Evolutionary conservation across 345 rosid species (phyloP).

Genomic region (Lepidium africanum): DNA sequence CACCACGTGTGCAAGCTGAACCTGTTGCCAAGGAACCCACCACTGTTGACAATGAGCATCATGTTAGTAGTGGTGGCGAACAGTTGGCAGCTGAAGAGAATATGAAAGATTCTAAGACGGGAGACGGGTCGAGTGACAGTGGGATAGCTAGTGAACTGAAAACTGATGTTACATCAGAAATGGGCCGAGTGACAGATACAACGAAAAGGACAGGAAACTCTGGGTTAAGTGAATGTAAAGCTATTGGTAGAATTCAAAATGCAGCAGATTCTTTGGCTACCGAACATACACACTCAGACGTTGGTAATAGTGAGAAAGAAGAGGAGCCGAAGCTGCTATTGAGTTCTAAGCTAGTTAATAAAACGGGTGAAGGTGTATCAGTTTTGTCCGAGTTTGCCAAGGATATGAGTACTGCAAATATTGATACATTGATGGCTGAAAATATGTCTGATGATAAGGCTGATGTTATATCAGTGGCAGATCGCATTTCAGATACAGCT

Average conservation of each 20-base stretch:
- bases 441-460: conserved; percentile 17
- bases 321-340: conserved; percentile 19
- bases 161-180: background rate
- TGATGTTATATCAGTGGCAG: background rate
- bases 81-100: conserved; percentile 26
- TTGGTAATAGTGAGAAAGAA: conserved; percentile 26
- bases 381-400: conserved; percentile 10
- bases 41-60: conserved; percentile 29
- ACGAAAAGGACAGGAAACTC: background rate
- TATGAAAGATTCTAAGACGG: conserved; percentile 12
- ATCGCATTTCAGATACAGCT: background rate
- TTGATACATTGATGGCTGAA: conserved; percentile 2
- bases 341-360: conserved; percentile 24
- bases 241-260: conserved; percentile 10
- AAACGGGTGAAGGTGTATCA: conserved; percentile 13
- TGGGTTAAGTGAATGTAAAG: conserved; percentile 24
- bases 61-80: conserved; percentile 7
- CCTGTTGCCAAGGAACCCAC: conserved; percentile 24
- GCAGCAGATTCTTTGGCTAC: conserved; percentile 22
- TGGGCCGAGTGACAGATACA: background rate
- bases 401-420: background rate
- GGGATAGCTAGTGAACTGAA: background rate
- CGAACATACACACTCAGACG: conserved; percentile 23
- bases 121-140: conserved; percentile 14
- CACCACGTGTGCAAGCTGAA: conserved; percentile 22